These are phyloP conservation scores for Cnidoscolus chayamansa DNA, from an alignment of 441 rosid genomes.

Conservation along the genomic window DNA sequence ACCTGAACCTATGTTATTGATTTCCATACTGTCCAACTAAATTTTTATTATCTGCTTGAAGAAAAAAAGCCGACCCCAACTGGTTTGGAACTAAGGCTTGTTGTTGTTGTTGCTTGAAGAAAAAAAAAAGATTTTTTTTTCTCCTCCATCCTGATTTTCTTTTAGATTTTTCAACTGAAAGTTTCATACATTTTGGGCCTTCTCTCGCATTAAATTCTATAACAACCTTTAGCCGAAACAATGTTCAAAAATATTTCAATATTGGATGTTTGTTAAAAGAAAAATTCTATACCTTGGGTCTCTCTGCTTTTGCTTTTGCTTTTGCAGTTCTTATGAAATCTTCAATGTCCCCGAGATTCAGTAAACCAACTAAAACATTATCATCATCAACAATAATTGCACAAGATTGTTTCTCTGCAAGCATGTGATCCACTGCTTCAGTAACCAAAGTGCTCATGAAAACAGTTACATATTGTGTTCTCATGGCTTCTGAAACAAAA, in stretches of 20 bases:
- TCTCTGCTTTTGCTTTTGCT: conserved; percentile 33
- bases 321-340: conserved; percentile 42
- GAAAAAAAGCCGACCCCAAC: not conserved
- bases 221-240: not conserved
- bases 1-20: not conserved
- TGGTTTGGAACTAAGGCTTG: too few relatives aligned
- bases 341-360: conserved; percentile 69
- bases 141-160: conserved; percentile 4
- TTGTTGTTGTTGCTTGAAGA: too few relatives aligned
- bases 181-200: not conserved
- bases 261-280: conserved; percentile 1
- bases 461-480: conserved; percentile 73
- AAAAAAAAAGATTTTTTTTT: not conserved
- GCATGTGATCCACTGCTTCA: conserved; percentile 79
- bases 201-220: not conserved
- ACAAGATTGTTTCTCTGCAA: conserved; percentile 81
- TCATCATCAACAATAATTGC: conserved; percentile 70
- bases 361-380: conserved; percentile 56
- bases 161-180: not conserved
- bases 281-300: conserved; percentile 48
- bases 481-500: conserved; percentile 86
- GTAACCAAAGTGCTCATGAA: conserved; percentile 57
- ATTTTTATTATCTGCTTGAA: not conserved
- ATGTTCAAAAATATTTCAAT: not conserved
- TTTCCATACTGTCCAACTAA: not conserved